Percentiles rank a stretch among this genome's conserved stretches.
Evolutionary conservation across 805 yeast species (phyloP).

Genomic region (Cyberlindnera subsufficiens): DNA sequence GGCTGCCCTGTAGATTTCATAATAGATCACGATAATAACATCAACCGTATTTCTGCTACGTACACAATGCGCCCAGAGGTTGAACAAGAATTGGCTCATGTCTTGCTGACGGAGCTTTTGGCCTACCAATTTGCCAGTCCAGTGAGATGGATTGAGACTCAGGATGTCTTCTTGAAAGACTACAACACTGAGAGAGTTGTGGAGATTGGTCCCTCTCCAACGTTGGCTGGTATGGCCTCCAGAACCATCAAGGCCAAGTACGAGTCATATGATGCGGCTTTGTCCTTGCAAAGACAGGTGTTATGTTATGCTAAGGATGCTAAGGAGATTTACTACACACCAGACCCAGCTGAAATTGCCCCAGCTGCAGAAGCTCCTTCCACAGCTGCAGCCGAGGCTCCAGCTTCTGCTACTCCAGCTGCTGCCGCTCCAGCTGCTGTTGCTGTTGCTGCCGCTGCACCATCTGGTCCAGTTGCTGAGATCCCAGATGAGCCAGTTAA

Average conservation of each 20-base stretch:
- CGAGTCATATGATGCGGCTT: constrained; percentile 96
- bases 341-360: constrained; percentile 52
- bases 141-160: constrained; percentile 99
- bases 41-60: too few species aligned
- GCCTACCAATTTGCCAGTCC: constrained; percentile 99
- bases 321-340: constrained; percentile 92
- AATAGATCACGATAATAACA: too few species aligned
- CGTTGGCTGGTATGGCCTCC: constrained; percentile 97
- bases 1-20: too few species aligned
- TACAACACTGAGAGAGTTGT: constrained; percentile 95
- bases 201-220: constrained; percentile 98
- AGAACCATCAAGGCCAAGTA: constrained; percentile 91
- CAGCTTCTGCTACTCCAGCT: constrained; percentile 53
- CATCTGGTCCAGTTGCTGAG: constrained; percentile 75
- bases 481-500: constrained; percentile 86
- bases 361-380: constrained; percentile 24
- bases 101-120: constrained; percentile 86
- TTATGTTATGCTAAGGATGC: constrained; percentile 94
- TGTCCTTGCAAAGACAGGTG: constrained; percentile 80
- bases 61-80: constrained; percentile 68
- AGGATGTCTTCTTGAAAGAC: constrained; percentile 92
- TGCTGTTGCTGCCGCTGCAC: constrained; percentile 48
- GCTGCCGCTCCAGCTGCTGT: constrained; percentile 55
- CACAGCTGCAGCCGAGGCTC: constrained; percentile 34
- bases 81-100: constrained; percentile 96